Base-by-base conservation (phyloP, 225 moss, liverwort and hornwort species). In the Physcomitrellopsis africana region DNA sequence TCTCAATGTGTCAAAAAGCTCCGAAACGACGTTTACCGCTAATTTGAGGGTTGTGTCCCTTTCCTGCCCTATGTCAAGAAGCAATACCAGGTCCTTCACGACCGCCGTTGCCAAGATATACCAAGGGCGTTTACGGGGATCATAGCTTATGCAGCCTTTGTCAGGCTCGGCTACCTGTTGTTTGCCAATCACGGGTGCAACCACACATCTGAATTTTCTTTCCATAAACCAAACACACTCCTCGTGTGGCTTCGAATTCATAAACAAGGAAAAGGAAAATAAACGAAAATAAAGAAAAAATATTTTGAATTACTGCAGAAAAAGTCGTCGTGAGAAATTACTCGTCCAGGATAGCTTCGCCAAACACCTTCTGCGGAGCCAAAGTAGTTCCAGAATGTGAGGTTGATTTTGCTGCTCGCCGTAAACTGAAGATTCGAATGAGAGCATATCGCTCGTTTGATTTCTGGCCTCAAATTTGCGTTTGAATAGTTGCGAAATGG, bases 341-440 rank as follows among this genome's bases (percentile, higher is more conserved):
- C 86, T 67, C 82, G 82, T 20, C 86, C 82, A 24, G 86, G 86
- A 5, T 72, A 86, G 51, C 60, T 71, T 43, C 86, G 82, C 49
- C 55, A 77, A 37, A 82, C 86, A 17, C 86, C 86, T 70, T 80
- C 86, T 0, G 58, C 79, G 14, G 80, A 73, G 48, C 86, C 86
- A 47, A 77, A 86, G 77, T 86, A 86, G 82, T 86, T 82, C 86
- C 82, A 86, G 59, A 82, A 82, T 10, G 86, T 82, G 51, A 82
- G 82, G 63, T 76, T 79, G 65, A 79, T 80, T 51, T 23, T 72
- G 60, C 86, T 86, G 66, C 82, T 86, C 18, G 86, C 74, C 47
- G 72, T 68, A 72, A 85, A 85, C 52, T 81, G 78, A 3, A 85
- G 79, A 26, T 85, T 85, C 29, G 85, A 79, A 47, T 85, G 85